Evolutionary conservation across 2,329 filamentous ascomycete genomes (phyloP).

Genomic region (Passalora sequoiae): DNA sequence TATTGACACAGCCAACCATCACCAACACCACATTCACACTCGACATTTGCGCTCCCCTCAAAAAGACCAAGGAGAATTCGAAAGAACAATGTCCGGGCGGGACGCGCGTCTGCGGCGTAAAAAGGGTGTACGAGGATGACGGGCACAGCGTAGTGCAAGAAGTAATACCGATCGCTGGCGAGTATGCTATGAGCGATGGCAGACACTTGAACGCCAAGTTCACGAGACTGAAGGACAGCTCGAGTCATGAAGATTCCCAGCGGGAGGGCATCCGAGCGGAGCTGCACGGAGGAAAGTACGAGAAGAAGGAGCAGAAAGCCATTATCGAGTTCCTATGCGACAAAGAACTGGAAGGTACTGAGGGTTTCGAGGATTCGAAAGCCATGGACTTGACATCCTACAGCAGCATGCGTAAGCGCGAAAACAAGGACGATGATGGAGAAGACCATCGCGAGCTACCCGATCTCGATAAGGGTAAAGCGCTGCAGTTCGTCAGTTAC

Average conservation of each 20-base stretch:
- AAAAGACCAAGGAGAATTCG: constrained; percentile 53
- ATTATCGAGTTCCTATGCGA: constrained; percentile 85
- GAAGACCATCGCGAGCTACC: constrained; percentile 34
- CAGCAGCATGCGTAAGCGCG: constrained; percentile 47
- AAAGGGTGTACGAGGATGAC: constrained; percentile 50
- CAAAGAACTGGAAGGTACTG: constrained; percentile 63
- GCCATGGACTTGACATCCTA: constrained; percentile 45
- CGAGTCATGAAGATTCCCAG: constrained; percentile 58
- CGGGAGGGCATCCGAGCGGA: constrained; percentile 69
- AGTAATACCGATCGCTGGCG: constrained; percentile 70
- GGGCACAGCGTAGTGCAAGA: constrained; percentile 48
- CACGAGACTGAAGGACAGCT: constrained; percentile 60
- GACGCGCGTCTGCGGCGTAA: constrained; percentile 72
- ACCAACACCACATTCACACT: constrained; percentile 77
- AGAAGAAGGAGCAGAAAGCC: constrained; percentile 62
- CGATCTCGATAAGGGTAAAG: constrained; percentile 51
- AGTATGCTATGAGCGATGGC: constrained; percentile 57
- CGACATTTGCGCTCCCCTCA: constrained; percentile 67
- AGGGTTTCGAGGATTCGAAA: constrained; percentile 60
- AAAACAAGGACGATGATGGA: constrained; percentile 32
- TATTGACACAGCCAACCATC: constrained; percentile 45
- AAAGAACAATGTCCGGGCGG: constrained; percentile 60
- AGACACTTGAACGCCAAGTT: constrained; percentile 59
- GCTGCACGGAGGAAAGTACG: constrained; percentile 55
- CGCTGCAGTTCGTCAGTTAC: constrained; percentile 74